These are phyloP conservation scores for Acorus gramineus DNA, from an alignment of 106 monocot species.

Conservation along the genomic window DNA sequence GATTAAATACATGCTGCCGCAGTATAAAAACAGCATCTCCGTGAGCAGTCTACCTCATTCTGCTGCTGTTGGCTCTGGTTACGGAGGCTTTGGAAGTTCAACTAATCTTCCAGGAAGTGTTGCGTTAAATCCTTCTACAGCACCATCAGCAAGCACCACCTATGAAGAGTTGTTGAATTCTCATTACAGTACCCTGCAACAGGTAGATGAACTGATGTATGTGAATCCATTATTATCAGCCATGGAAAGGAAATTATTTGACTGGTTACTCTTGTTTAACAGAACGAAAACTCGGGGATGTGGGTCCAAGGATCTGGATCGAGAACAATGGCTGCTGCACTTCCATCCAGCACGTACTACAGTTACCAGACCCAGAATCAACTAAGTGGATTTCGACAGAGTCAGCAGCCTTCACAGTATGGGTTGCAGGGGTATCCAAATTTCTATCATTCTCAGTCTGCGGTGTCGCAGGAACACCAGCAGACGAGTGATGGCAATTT, in stretches of 20 bases:
- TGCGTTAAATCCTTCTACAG: conserved; percentile 37
- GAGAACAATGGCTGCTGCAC: conserved; percentile 47
- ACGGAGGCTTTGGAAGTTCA: conserved; percentile 70
- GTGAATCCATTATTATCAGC: too few relatives aligned
- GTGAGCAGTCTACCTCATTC: conserved; percentile 52
- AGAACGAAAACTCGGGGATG: conserved; percentile 73
- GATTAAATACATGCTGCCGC: conserved; percentile 74
- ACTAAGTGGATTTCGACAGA: conserved; percentile 60
- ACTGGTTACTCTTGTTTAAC: conserved; percentile 1
- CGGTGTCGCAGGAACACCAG: conserved; percentile 44
- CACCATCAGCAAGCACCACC: conserved; percentile 35
- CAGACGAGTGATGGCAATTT: conserved; percentile 43
- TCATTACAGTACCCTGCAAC: conserved; percentile 71
- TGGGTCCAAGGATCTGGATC: conserved; percentile 71
- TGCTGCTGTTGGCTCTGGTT: conserved; percentile 45
- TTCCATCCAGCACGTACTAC: conserved; percentile 64
- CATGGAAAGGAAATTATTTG: background rate
- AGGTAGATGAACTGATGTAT: conserved; percentile 22
- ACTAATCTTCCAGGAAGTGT: conserved; percentile 56
- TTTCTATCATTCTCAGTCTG: conserved; percentile 68
- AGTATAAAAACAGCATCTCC: conserved; percentile 69
- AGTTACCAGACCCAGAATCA: conserved; percentile 70
- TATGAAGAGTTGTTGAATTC: conserved; percentile 57
- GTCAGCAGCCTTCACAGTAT: conserved; percentile 61
- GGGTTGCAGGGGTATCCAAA: conserved; percentile 56